Evolutionary conservation across 257 asterid species (phyloP), one percentile per base, ranked within the genome.

Genomic region (Nicotiana undulata): DNA sequence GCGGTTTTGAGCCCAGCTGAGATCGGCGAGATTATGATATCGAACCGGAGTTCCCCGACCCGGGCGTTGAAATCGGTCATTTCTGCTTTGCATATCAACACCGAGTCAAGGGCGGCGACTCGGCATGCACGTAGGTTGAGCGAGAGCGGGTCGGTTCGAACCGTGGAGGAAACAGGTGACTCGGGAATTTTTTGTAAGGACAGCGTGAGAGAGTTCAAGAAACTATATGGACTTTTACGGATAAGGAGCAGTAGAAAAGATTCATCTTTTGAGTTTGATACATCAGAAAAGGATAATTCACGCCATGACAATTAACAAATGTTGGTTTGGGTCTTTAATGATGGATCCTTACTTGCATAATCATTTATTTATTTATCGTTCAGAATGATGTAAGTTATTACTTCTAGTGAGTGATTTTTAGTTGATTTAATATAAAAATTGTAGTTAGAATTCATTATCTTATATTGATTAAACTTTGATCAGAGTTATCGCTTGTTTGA

Each of bases 1-100:
- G 93, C 95, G 55, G 89, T 89, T 32, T 58, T 94, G 86, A 94
- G 97, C 80, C 98, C 91, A 60, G 96, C 97, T 7, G 98, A 93
- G 88, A 90, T 94, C 3, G 88, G 97, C 1, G 98, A 91, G 82
- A 86, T 94, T 11, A 94, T 94, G 98, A 92, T 93, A 3, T 89
- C 97, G 56, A 93, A 94, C 82, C 96, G 98, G 88, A 86, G 90
- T 2, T 93, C 98, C 0, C 97, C 98, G 2, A 94, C 90, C 77
- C 90, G 98, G 83, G 98, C 98, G 2, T 29, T 93, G 85, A 92
- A 91, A 84, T 86, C 96, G 10, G 98, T 94, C 0, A 89, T 94
- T 53, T 85, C 95, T 2, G 98, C 98, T 8, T 46, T 94, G 84
- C 98, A 93, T 80, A 88, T 85, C 18, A 88, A 90, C 15, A 84